phyloP scores from a whole-genome alignment of 352 stramenopile genomes.

The Aphanomyces astaci region DNA sequence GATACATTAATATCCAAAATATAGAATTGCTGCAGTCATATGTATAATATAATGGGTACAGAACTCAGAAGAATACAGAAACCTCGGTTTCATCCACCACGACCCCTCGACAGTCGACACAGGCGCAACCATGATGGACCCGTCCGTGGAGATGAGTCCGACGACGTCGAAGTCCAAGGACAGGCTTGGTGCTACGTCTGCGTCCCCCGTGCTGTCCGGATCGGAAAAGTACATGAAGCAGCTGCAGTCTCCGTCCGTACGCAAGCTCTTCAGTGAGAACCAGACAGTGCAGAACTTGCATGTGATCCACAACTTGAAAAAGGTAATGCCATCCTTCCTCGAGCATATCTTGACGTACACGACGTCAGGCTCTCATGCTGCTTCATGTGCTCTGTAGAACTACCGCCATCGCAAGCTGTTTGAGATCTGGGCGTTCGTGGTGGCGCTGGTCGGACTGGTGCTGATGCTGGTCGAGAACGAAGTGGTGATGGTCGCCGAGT shows the following conservation, averaged over 20 bases:
- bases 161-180: not conserved
- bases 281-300: slow-evolving; percentile 11
- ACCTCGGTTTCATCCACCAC: not conserved
- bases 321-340: not conserved
- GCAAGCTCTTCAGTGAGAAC: slow-evolving; percentile 18
- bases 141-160: not conserved
- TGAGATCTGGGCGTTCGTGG: slow-evolving; percentile 41
- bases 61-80: not conserved
- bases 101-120: not conserved
- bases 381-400: slow-evolving; percentile 22
- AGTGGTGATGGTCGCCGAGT: slow-evolving; percentile 29
- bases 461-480: slow-evolving; percentile 72
- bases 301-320: slow-evolving; percentile 17
- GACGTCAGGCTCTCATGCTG: too few relatives aligned
- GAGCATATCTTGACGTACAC: not conserved
- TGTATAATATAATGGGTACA: not conserved
- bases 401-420: slow-evolving; percentile 39
- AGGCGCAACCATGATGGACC: slow-evolving; percentile 1
- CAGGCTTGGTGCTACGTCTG: not conserved
- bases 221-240: slow-evolving; percentile 19
- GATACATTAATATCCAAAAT: too few relatives aligned
- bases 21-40: too few relatives aligned
- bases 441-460: slow-evolving; percentile 41
- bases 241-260: slow-evolving; percentile 10
- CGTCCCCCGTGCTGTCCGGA: not conserved